A percentile compares a stretch with the other conserved stretches of the same genome.
Evolutionary conservation across 306 rosid genomes (phyloP).

Genomic region (Inga oerstediana): DNA sequence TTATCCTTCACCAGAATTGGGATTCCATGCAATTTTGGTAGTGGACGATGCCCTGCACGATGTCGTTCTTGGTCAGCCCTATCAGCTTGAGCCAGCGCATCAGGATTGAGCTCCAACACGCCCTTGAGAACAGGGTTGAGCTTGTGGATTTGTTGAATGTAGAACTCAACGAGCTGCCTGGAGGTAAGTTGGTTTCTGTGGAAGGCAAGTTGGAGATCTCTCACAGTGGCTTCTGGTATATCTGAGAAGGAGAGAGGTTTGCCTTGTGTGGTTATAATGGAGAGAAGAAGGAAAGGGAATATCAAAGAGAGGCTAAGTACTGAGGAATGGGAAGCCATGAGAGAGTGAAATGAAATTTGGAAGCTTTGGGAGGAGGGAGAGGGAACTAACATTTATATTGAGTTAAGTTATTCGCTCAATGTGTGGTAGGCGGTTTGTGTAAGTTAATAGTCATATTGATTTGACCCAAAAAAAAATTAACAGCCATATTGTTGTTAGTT

Average conservation of each 20-base stretch:
- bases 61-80: slow-evolving; percentile 47
- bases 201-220: slow-evolving; percentile 59
- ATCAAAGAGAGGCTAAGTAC: neutral
- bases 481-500: no score
- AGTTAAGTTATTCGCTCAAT: no score
- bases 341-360: neutral
- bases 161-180: slow-evolving; percentile 61
- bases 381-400: no score
- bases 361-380: no score
- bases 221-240: slow-evolving; percentile 57
- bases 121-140: slow-evolving; percentile 51
- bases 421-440: no score
- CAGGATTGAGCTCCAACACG: slow-evolving; percentile 66
- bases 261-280: neutral
- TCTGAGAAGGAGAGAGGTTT: slow-evolving; percentile 23
- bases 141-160: slow-evolving; percentile 41
- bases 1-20: slow-evolving; percentile 69
- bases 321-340: slow-evolving; percentile 29
- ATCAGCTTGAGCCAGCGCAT: slow-evolving; percentile 54
- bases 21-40: slow-evolving; percentile 59
- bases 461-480: no score
- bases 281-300: slow-evolving; percentile 18
- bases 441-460: no score
- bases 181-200: slow-evolving; percentile 53
- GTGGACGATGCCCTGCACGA: neutral